Evolutionary conservation across 331 rosid species (phyloP).

Genomic region (Quercus lobata): DNA sequence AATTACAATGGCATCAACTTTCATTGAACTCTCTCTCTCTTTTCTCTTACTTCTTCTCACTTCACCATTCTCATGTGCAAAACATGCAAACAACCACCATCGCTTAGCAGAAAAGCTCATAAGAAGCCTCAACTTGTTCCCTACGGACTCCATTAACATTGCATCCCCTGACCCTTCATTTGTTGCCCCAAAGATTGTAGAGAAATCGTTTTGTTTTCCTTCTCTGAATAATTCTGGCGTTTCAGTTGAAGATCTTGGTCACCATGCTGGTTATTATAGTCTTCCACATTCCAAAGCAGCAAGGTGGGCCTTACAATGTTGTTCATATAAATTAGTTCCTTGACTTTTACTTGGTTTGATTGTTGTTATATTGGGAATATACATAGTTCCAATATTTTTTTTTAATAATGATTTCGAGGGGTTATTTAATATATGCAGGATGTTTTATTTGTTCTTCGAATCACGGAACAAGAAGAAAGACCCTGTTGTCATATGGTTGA

Average conservation of each 20-base stretch:
- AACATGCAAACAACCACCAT: conserved; percentile 4
- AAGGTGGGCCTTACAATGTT: conserved; percentile 41
- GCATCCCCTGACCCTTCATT: conserved; percentile 22
- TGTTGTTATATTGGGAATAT: too few species aligned
- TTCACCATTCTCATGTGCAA: conserved; percentile 32
- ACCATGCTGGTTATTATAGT: conserved; percentile 85
- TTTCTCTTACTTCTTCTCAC: conserved; percentile 29
- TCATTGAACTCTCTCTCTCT: conserved; percentile 19
- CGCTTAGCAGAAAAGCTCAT: conserved; percentile 63
- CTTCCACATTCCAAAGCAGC: conserved; percentile 80
- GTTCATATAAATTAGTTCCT: background rate
- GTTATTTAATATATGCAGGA: conserved; percentile 36
- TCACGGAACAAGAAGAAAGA: conserved; percentile 56
- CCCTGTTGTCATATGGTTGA: conserved; percentile 88
- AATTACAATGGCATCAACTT: conserved; percentile 48
- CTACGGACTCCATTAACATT: conserved; percentile 54
- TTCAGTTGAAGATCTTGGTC: conserved; percentile 72
- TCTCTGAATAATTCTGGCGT: conserved; percentile 30
- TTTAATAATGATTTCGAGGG: too few species aligned
- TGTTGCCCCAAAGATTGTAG: conserved; percentile 38
- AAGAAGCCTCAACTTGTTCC: conserved; percentile 64
- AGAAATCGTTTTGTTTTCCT: conserved; percentile 63
- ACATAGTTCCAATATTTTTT: too few species aligned
- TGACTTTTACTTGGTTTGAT: background rate
- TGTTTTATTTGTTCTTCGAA: conserved; percentile 96